Evolutionary conservation across 2,329 filamentous ascomycete genomes (phyloP).

Genomic region (Nectriaceae sp.): DNA sequence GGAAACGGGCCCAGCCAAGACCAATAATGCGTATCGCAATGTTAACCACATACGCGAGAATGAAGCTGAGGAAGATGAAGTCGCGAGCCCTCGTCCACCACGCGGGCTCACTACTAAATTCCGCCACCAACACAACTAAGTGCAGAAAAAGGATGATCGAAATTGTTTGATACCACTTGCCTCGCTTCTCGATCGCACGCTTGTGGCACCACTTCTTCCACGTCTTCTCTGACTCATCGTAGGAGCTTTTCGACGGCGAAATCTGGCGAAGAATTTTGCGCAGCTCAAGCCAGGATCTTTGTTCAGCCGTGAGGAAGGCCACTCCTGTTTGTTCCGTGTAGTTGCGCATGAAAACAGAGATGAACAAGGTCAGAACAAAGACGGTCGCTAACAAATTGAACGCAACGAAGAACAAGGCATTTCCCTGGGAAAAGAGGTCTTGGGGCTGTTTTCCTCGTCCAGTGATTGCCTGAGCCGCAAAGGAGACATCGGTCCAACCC

Average conservation of each 20-base stretch:
- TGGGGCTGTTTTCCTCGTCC: conserved; percentile 74
- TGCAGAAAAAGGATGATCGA: conserved; percentile 81
- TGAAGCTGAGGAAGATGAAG: conserved; percentile 78
- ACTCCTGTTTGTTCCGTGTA: conserved; percentile 99
- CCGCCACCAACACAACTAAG: conserved; percentile 77
- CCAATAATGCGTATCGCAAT: conserved; percentile 82
- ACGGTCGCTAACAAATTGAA: conserved; percentile 97
- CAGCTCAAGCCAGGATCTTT: conserved; percentile 94
- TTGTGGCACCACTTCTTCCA: conserved; percentile 97
- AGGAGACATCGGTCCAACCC: conserved; percentile 95
- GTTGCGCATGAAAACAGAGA: conserved; percentile 99
- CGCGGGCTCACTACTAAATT: conserved; percentile 75
- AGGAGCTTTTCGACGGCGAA: conserved; percentile 89
- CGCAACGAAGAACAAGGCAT: conserved; percentile 90
- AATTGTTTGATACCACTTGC: conserved; percentile 84
- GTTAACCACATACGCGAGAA: conserved; percentile 79
- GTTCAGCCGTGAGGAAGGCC: conserved; percentile 91
- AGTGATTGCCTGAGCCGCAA: conserved; percentile 78
- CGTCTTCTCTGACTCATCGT: conserved; percentile 71
- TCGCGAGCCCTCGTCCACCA: conserved; percentile 74
- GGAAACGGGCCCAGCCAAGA: conserved; percentile 88
- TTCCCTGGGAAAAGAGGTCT: conserved; percentile 71
- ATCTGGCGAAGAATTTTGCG: conserved; percentile 91
- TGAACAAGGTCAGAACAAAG: conserved; percentile 95
- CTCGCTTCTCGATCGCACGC: conserved; percentile 89